Conservation (phyloP, 2,329 filamentous ascomycete genomes). For the Alternaria consortialis region DNA sequence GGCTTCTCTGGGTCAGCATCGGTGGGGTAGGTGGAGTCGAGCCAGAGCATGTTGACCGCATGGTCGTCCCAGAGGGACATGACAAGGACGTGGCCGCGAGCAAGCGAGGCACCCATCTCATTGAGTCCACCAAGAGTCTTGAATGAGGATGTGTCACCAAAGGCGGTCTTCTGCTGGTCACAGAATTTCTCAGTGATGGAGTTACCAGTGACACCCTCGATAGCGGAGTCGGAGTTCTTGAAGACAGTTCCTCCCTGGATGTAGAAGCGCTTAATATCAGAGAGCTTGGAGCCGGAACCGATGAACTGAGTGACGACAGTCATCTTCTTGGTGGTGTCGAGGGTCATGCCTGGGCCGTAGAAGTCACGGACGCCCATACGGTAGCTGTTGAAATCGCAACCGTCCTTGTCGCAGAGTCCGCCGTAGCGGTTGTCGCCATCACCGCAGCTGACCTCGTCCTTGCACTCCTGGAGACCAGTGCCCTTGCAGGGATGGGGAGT, state of each 20-base stretch:
- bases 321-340: conserved; percentile 56
- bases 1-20: conserved; percentile 42
- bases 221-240: conserved; percentile 54
- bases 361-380: conserved; percentile 70
- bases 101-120: conserved; percentile 64
- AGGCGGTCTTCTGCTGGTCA: conserved; percentile 63
- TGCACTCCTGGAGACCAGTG: conserved; percentile 62
- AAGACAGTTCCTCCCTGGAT: conserved; percentile 61
- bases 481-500: conserved; percentile 71
- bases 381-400: conserved; percentile 70
- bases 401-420: conserved; percentile 72
- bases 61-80: conserved; percentile 73
- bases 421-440: conserved; percentile 63
- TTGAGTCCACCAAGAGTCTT: conserved; percentile 64
- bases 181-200: conserved; percentile 69
- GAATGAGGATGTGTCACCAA: conserved; percentile 65
- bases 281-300: conserved; percentile 53
- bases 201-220: conserved; percentile 58
- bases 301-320: conserved; percentile 64
- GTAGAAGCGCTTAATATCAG: conserved; percentile 60
- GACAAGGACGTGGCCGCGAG: conserved; percentile 70
- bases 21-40: conserved; percentile 72
- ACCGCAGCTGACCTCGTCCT: conserved; percentile 53
- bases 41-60: conserved; percentile 75
- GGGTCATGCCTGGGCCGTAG: conserved; percentile 65